Evolutionary conservation across 768 basidiomycete species (phyloP), one percentile per base, ranked within the genome.

Genomic region (Lyophyllum decastes): DNA sequence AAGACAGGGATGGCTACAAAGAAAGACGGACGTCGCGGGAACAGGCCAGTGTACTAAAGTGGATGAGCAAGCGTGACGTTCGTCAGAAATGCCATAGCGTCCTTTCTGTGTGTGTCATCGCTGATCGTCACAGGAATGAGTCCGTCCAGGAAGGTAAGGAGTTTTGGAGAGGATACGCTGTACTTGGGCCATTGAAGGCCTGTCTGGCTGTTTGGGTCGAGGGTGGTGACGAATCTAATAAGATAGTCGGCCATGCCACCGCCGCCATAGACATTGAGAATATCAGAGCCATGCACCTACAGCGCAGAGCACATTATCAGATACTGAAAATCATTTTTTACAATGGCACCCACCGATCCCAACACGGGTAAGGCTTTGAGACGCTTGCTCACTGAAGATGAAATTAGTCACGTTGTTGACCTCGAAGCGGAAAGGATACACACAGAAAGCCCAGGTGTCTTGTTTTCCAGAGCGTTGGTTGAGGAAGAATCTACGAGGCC

Each of bases 321-420:
- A 30, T 38, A 17, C 11, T 7, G 8, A 7, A 38, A 14, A 10
- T 1, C 12, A 3, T 16, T 14, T 62, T 76, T 22, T 19, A 6
- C 14, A 26, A 14, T 43, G 21, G 8, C 35, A 62, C 76, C 66
- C 44, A 78, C 79, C 8, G 82, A 73, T 55, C 82, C 82, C 0
- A 83, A 61, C 35, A 75, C 52, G 7, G 78, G 77, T 0, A 73
- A 54, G 0, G 21, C 43, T 54, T 84, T 82, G n/a, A 75, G 64
- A 2, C 80, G 74, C 62, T 80, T 77, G 34, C 76, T 67, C 41
- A 78, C 79, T 11, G 82, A 73, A 53, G 81, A 82, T 0, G 83
- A 62, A 38, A 49, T 38, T 54, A 49, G 51, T 47, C 58, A 35
- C 56, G 50, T 59, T 6, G 27, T 14, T 16, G 2, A 11, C 1